Conservation (phyloP, 352 stramenopile species). For the Phytophthora crassamura region DNA sequence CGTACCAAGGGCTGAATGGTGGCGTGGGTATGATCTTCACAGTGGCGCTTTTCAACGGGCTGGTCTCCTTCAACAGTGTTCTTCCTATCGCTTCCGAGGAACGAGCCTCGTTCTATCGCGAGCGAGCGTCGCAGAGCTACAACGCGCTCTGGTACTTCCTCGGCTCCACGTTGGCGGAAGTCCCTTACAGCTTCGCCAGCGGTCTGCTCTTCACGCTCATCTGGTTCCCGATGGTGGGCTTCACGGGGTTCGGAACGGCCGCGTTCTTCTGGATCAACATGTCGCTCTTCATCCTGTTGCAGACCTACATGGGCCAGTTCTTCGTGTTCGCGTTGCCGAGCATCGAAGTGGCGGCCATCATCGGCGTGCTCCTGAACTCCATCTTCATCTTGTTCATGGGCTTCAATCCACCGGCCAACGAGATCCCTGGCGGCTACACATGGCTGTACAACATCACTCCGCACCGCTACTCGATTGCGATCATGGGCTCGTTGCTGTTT, state of each 20-base stretch:
- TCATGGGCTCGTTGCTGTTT: slow-evolving; percentile 31
- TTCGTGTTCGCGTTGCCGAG: slow-evolving; percentile 47
- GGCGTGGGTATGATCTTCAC: slow-evolving; percentile 86
- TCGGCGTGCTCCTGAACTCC: slow-evolving; percentile 48
- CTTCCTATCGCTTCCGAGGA: slow-evolving; percentile 77
- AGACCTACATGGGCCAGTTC: slow-evolving; percentile 53
- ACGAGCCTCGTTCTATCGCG: slow-evolving; percentile 61
- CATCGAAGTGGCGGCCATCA: slow-evolving; percentile 32
- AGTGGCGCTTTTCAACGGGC: slow-evolving; percentile 75
- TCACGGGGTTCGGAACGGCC: slow-evolving; percentile 39
- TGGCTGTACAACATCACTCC: slow-evolving; percentile 45
- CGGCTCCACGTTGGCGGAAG: slow-evolving; percentile 55
- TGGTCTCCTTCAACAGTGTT: slow-evolving; percentile 71
- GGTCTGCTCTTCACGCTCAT: slow-evolving; percentile 55
- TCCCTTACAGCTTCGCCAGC: slow-evolving; percentile 56
- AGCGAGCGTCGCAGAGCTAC: slow-evolving; percentile 87
- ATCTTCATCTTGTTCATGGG: slow-evolving; percentile 60
- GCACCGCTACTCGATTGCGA: slow-evolving; percentile 24
- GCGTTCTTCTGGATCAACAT: slow-evolving; percentile 56
- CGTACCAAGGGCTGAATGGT: slow-evolving; percentile 42
- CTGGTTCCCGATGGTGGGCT: slow-evolving; percentile 55
- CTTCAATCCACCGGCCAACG: slow-evolving; percentile 52
- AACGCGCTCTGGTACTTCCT: slow-evolving; percentile 62
- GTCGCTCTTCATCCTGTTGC: slow-evolving; percentile 46
- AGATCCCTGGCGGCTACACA: slow-evolving; percentile 55